These are phyloP conservation scores for Helicostylum pulchrum DNA, from an alignment of 192 early-diverging fungal genomes.

Conservation along the genomic window DNA sequence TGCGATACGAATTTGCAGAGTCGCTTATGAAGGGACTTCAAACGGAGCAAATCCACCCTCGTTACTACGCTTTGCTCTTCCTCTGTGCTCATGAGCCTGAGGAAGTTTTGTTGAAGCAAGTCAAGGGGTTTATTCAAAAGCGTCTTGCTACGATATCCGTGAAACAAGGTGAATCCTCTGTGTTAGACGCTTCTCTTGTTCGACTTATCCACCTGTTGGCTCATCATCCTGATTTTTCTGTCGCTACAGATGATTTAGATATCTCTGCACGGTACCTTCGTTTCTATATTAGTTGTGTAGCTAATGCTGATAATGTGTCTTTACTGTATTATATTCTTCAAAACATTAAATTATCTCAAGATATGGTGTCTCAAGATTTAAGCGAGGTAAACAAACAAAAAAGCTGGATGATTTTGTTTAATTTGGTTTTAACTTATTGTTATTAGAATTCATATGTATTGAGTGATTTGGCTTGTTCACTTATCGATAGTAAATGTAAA, in stretches of 20 bases:
- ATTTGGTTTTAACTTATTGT: conserved; percentile 1
- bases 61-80: conserved; percentile 70
- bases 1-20: conserved; percentile 68
- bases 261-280: conserved; percentile 76
- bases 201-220: conserved; percentile 75
- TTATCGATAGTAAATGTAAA: conserved; percentile 76
- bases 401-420: not conserved
- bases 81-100: conserved; percentile 89
- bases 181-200: conserved; percentile 57
- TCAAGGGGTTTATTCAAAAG: conserved; percentile 16
- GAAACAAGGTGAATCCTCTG: conserved; percentile 8
- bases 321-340: conserved; percentile 72
- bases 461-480: conserved; percentile 77
- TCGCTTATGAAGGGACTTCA: conserved; percentile 72
- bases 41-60: conserved; percentile 54
- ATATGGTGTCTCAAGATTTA: conserved; percentile 45
- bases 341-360: conserved; percentile 74
- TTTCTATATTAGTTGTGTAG: conserved; percentile 79
- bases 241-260: conserved; percentile 39
- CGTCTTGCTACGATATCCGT: not conserved
- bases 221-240: conserved; percentile 80
- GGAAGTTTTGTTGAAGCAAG: conserved; percentile 51
- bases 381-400: conserved; percentile 48
- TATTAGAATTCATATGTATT: conserved; percentile 72
- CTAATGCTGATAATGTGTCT: conserved; percentile 77